Base-by-base conservation (phyloP, 23 red algal species). In the Gracilariopsis chorda region DNA sequence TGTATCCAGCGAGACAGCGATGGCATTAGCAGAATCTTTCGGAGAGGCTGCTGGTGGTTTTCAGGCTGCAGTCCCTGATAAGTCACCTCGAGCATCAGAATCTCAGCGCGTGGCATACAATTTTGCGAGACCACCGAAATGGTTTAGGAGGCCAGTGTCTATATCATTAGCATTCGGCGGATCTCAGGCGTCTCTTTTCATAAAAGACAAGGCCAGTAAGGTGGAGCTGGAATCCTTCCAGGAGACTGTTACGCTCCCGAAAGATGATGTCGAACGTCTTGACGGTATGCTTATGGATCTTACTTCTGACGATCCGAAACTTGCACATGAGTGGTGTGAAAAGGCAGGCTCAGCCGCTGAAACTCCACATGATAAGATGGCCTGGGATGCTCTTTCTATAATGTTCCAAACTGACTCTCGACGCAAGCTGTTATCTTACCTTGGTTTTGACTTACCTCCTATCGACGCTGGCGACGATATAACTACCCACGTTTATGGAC, bases 111-210 rank as follows among this genome's bases (percentile, higher is more conserved):
- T 82, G 14, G 28, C 47, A 0, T 78, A 74, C 59, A 83, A 74
- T 62, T 63, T 92, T 47, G 78, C 32, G 9, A 61, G 61, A 39
- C 82, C 88, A 20, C 94, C 94, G 29, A 88, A 81, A 24, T 96
- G 94, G 94, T 82, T 92, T 45, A 51, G 39, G 23, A 80, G 63
- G 44, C 87, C 73, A 44, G 78, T 76, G 17, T 67, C 75, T 33
- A 56, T 92, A 24, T 88, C 76, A 0, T 90, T 96, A 29, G 94
- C 82, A 24, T 93, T 93, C 33, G 88, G 94, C 4, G 94, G 88
- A 4, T 73, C 44, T 5, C 72, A 81, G 62, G 89, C 77, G 12
- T 72, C 75, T 20, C 28, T 89, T 12, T 47, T 35, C 7, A 64
- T 33, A 1, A 86, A 86, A 19, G 80, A 78, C 82, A 75, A 77